Conservation (phyloP, 2,329 filamentous ascomycete species). For the Massarina eburnea region DNA sequence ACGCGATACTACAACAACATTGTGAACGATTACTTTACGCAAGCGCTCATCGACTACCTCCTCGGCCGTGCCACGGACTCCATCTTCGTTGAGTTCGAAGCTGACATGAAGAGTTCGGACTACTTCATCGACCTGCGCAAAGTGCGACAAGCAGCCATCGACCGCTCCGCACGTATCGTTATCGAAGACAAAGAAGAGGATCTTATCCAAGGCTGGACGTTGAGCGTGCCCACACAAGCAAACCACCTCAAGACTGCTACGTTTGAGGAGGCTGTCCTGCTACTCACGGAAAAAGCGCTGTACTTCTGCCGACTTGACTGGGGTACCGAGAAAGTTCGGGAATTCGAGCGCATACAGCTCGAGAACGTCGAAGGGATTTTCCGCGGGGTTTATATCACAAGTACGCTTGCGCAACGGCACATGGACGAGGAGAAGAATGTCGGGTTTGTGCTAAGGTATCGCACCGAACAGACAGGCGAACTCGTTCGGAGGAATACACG, state of each 20-base stretch:
- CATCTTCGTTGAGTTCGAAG: conserved; percentile 93
- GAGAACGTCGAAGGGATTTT: conserved; percentile 71
- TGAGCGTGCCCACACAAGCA: conserved; percentile 73
- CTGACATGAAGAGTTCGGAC: conserved; percentile 89
- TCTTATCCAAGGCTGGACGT: conserved; percentile 84
- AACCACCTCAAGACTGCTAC: conserved; percentile 69
- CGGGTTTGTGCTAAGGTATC: conserved; percentile 79
- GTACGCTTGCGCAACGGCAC: conserved; percentile 76
- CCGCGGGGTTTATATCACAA: conserved; percentile 87
- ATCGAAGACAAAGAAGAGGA: conserved; percentile 77
- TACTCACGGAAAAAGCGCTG: conserved; percentile 81
- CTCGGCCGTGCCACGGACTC: conserved; percentile 82
- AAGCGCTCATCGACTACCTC: conserved; percentile 91
- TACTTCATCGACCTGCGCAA: conserved; percentile 84
- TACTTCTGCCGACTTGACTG: conserved; percentile 94
- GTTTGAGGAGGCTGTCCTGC: conserved; percentile 84
- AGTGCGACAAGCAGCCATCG: conserved; percentile 85
- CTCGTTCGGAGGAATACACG: conserved; percentile 82
- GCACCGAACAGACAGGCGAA: conserved; percentile 68
- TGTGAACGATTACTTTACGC: conserved; percentile 96
- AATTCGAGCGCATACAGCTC: conserved; percentile 84
- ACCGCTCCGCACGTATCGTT: conserved; percentile 83
- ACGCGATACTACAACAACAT: conserved; percentile 82
- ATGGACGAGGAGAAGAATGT: conserved; percentile 78
- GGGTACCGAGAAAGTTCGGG: conserved; percentile 90